Conservation (phyloP, 108 stramenopile genomes). For the Cyclotella baltica region DNA sequence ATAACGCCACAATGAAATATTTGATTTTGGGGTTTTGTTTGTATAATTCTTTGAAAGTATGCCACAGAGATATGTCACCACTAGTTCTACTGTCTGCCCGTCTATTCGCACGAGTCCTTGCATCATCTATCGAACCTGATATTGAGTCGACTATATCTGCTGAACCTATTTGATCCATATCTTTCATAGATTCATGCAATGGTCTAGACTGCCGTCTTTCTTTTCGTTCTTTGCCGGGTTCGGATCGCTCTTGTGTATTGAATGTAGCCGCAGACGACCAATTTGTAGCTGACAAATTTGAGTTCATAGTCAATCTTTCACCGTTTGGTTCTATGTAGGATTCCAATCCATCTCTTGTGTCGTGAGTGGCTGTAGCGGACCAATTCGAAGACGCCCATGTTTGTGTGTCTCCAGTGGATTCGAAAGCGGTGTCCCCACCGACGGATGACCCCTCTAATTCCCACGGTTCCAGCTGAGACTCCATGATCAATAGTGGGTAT, state of each 20-base stretch:
- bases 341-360: not conserved
- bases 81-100: not conserved
- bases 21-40: constrained; percentile 15
- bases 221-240: too few relatives aligned
- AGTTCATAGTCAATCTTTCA: too few relatives aligned
- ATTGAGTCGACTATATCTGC: not conserved
- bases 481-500: too few relatives aligned
- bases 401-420: not conserved
- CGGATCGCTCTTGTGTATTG: too few relatives aligned
- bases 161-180: not conserved
- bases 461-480: not conserved
- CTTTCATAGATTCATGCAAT: not conserved
- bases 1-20: constrained; percentile 20
- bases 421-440: not conserved
- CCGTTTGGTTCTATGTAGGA: not conserved
- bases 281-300: too few relatives aligned
- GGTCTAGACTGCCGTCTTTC: too few relatives aligned
- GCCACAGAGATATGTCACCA: constrained; percentile 36
- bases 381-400: not conserved
- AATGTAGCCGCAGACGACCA: not conserved
- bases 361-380: not conserved
- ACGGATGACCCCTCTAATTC: not conserved
- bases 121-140: too few relatives aligned
- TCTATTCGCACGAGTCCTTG: too few relatives aligned
- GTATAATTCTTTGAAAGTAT: constrained; percentile 33